Base-by-base conservation (phyloP, 805 yeast genomes). In the Cyberlindnera japonica region DNA sequence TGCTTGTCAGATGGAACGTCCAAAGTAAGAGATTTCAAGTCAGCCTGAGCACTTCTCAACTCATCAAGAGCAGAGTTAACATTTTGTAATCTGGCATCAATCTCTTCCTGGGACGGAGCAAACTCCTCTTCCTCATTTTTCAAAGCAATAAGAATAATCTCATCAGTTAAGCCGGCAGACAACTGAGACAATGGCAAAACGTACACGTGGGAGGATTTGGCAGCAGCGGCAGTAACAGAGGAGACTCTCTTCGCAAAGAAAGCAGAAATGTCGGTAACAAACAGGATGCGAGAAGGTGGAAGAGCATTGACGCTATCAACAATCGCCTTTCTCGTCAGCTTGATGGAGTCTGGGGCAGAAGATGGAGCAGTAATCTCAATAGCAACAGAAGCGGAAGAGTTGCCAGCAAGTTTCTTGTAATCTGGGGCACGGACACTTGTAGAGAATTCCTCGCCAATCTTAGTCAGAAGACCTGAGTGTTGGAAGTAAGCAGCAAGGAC, bases 281-380 rank as follows among this genome's bases (percentile, higher is more conserved):
- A 65, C 44, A 65, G 64, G 24, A 87, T 74, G 43, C 77, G 75
- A 31, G 74, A 68, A 25, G 97, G 96, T 8, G 87, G 68, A 40
- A 82, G 71, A 38, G 70, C 67, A 63, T 87, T 89, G 40, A 93
- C 96, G 16, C 72, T 63, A 25, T 77, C 70, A 43, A 93, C 87
- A 43, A 93, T 69, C 15, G 77, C 77, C 49, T 78, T 80, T 63
- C 90, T 85, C 26, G 88, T 84, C 12, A 60, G 53, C 57, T 81
- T 79, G 47, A 77, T 71, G 4, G 76, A 76, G 22, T 64, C 71
- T 38, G 70, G 64, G 18, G 65, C 74, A 32, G 65, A 67, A 29
- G 68, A 63, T 33, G 64, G 53, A 25, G 83, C 81, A 24, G 76
- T 71, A 45, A 91, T 76, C 49, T 80, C 83, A 48, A 86, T 71